Percentiles rank a stretch among this genome's conserved stretches.
These are phyloP conservation scores for Colletotrichum noveboracense DNA, from an alignment of 2,329 filamentous ascomycete genomes.

Conservation along the genomic window DNA sequence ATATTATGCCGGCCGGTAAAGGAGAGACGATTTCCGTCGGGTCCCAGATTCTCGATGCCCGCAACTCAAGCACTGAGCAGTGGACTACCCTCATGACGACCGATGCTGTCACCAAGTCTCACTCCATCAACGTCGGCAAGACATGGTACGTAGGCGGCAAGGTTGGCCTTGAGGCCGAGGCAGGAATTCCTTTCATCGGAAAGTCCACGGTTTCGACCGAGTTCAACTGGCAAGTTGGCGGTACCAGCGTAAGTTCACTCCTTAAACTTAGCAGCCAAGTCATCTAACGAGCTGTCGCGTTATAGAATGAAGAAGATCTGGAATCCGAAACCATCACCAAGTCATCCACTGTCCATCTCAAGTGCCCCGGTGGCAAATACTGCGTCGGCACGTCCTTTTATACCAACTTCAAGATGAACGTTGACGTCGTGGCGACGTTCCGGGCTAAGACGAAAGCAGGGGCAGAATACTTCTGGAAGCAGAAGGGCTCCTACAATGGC, in stretches of 20 bases:
- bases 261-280: not conserved
- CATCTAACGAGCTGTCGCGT: not conserved
- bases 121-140: not conserved
- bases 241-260: not conserved
- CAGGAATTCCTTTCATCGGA: not conserved
- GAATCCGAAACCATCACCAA: not conserved
- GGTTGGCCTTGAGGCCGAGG: not conserved
- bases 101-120: not conserved
- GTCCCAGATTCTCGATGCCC: not conserved
- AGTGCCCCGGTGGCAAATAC: slow-evolving; percentile 16
- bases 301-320: not conserved
- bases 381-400: slow-evolving; percentile 15
- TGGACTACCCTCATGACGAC: not conserved
- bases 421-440: slow-evolving; percentile 7
- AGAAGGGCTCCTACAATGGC: not conserved
- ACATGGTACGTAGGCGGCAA: not conserved
- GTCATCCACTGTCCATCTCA: not conserved
- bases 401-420: slow-evolving; percentile 13
- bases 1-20: not conserved
- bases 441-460: not conserved
- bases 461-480: not conserved
- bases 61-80: not conserved
- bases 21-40: not conserved
- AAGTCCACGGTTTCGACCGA: not conserved
- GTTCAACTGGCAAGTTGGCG: not conserved